Conservation (phyloP, 1,139 yeast genomes). For the Pichia sp. region DNA sequence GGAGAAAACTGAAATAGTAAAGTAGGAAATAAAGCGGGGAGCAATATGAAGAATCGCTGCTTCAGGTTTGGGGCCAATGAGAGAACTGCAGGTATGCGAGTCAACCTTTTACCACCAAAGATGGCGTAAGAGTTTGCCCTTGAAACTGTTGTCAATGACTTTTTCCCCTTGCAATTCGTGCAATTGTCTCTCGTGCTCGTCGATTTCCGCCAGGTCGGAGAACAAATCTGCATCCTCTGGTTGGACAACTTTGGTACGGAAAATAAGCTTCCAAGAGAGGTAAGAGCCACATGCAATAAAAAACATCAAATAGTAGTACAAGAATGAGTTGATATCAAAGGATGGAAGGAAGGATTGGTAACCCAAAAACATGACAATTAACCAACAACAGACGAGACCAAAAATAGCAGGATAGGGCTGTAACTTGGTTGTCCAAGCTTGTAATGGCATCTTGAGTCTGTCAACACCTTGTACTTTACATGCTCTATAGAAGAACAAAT, state of each 20-base stretch:
- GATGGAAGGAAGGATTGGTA: conserved; percentile 36
- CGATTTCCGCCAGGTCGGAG: conserved; percentile 22
- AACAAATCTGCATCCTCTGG: conserved; percentile 42
- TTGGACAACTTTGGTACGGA: conserved; percentile 36
- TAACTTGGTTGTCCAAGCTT: conserved; percentile 30
- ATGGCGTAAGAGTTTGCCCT: neutral
- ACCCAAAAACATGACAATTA: conserved; percentile 36
- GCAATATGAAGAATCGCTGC: too few relatives aligned
- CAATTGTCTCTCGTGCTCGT: conserved; percentile 17
- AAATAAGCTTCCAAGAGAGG: conserved; percentile 33
- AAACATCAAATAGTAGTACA: conserved; percentile 39
- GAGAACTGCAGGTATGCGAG: too few relatives aligned
- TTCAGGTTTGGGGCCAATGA: too few relatives aligned
- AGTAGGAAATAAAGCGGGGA: too few relatives aligned
- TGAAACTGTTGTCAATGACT: conserved; percentile 1
- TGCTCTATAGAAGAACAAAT: conserved; percentile 39
- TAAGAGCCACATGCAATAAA: conserved; percentile 31
- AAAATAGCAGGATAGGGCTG: conserved; percentile 39
- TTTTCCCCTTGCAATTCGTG: conserved; percentile 1
- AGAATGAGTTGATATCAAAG: conserved; percentile 36
- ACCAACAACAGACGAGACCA: conserved; percentile 24
- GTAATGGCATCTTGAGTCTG: conserved; percentile 33
- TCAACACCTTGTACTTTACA: conserved; percentile 34
- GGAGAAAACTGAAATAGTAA: too few relatives aligned
- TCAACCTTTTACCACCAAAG: conserved; percentile 6